Evolutionary conservation across 106 monocot species (phyloP).

Genomic region (Hemerocallis citrina): DNA sequence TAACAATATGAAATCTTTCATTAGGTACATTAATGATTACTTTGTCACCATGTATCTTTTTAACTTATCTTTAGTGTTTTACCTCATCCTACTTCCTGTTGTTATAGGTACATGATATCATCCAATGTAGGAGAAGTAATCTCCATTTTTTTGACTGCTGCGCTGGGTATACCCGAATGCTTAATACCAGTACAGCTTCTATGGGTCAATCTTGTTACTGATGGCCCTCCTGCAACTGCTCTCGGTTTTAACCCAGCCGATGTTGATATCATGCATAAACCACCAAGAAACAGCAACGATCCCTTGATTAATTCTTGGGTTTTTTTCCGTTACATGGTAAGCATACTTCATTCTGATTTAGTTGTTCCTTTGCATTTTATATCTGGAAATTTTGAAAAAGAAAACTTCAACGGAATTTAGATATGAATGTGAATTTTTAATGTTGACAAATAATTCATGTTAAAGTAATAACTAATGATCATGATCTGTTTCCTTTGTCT

Average conservation of each 20-base stretch:
- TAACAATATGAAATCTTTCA: slow-evolving; percentile 88
- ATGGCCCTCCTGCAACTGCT: slow-evolving; percentile 82
- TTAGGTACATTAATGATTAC: slow-evolving; percentile 30
- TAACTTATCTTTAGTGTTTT: neutral
- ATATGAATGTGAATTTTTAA: too few species aligned
- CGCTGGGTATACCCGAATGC: slow-evolving; percentile 79
- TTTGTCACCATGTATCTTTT: neutral
- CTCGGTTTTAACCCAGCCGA: slow-evolving; percentile 80
- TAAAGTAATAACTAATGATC: too few species aligned
- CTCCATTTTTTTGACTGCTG: slow-evolving; percentile 76
- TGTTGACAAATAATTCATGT: too few species aligned
- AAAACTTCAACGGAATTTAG: too few species aligned
- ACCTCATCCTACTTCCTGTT: neutral
- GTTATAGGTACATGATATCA: slow-evolving; percentile 85
- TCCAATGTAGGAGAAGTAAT: slow-evolving; percentile 82
- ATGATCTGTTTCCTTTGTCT: too few species aligned
- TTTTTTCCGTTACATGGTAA: slow-evolving; percentile 75
- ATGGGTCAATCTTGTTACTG: slow-evolving; percentile 88
- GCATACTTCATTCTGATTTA: neutral
- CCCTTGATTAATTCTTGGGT: slow-evolving; percentile 77
- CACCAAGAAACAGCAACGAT: slow-evolving; percentile 60
- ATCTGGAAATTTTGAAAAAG: too few species aligned
- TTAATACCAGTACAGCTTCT: slow-evolving; percentile 82
- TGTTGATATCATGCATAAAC: slow-evolving; percentile 68
- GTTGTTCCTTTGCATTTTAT: too few species aligned